Base-by-base conservation (phyloP, 805 yeast genomes). In the Brettanomyces naardenensis region DNA sequence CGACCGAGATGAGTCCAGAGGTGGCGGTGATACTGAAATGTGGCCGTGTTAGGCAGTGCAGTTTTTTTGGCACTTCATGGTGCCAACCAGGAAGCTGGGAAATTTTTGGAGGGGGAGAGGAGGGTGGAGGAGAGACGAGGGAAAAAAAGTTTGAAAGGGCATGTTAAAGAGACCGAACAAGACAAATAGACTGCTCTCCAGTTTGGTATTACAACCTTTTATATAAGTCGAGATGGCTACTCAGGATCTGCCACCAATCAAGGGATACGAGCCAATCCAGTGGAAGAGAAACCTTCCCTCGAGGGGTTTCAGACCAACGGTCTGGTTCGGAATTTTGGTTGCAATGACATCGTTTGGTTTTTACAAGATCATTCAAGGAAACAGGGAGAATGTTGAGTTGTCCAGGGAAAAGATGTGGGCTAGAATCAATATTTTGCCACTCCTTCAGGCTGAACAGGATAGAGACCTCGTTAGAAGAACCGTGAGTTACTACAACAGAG, bases 211-310 rank as follows among this genome's bases (percentile, higher is more conserved):
- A n/a, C n/a, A n/a, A n/a, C n/a, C n/a, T n/a, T 23, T 7, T 23
- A 23, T 23, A 23, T 11, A 23, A 23, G 10, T 23, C 13, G 21
- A 31, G 15, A 52, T 45, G 61, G 61, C 55, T 10, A 14, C 17
- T 28, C 95, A 86, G 69, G 95, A 86, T 54, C 65, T 86, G 54
- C 95, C 95, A 53, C 95, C 95, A 41, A 67, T 74, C 51, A 86
- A 84, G 40, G 95, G 95, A 44, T 85, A 86, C 53, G 88, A 81
- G 46, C 81, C 83, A 31, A 74, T 86, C 43, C 95, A 85, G 65
- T 86, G 95, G 95, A 81, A 80, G 64, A 75, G 95, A 58, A 80
- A 85, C 59, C 63, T 86, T 35, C 95, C 95, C 19, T 65, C 90
- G 2, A 69, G 95, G 48, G 95, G 95, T 3, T 85, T 85, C 65